A percentile compares a stretch with the other conserved stretches of the same genome.
phyloP scores from a whole-genome alignment of 345 rosid species.

The Microthlaspi erraticum region DNA sequence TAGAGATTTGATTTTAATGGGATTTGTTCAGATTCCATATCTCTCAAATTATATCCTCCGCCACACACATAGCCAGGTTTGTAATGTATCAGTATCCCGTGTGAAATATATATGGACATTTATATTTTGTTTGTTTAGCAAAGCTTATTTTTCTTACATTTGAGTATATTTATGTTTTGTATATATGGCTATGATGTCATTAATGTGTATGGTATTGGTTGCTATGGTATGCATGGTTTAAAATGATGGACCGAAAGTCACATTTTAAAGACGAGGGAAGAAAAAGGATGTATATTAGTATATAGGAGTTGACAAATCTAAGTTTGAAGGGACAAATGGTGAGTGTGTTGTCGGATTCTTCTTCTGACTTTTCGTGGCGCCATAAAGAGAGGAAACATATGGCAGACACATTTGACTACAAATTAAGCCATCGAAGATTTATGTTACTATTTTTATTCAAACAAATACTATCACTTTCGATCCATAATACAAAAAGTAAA shows the following conservation, averaged over 20 bases:
- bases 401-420: constrained; percentile 45
- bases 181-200: too few relatives aligned
- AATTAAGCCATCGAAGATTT: constrained; percentile 26
- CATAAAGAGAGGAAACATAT: constrained; percentile 42
- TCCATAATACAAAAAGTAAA: constrained; percentile 8
- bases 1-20: not conserved
- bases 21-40: constrained; percentile 23
- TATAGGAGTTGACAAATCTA: constrained; percentile 10
- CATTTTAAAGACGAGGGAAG: not conserved
- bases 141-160: not conserved
- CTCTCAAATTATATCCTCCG: constrained; percentile 38
- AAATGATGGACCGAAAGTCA: not conserved
- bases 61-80: constrained; percentile 15
- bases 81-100: constrained; percentile 19
- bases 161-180: too few relatives aligned
- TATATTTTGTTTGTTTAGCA: not conserved
- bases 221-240: not conserved
- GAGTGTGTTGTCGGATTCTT: constrained; percentile 14
- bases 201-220: too few relatives aligned
- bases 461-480: constrained; percentile 11
- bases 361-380: constrained; percentile 27
- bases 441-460: not conserved
- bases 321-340: constrained; percentile 22
- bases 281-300: constrained; percentile 15
- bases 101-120: constrained; percentile 21